phyloP scores from a whole-genome alignment of 1,139 yeast genomes.

The Taiozyma onychis region DNA sequence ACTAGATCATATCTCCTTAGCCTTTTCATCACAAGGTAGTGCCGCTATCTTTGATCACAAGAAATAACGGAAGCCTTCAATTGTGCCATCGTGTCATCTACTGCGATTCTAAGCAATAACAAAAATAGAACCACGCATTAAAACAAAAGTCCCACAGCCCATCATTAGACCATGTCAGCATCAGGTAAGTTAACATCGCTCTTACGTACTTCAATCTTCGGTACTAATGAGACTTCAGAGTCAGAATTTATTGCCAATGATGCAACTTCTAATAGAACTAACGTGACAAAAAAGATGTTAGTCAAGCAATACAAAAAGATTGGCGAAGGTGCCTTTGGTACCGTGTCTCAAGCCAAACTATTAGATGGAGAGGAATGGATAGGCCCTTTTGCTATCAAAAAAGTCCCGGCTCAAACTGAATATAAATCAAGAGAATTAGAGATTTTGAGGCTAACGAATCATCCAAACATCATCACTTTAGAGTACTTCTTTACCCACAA shows the following conservation, averaged over 20 bases:
- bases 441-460: conserved; percentile 65
- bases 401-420: conserved; percentile 83
- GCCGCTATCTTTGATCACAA: no score
- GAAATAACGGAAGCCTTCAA: not conserved
- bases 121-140: not conserved
- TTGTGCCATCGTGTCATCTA: not conserved
- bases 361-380: conserved; percentile 43
- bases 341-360: conserved; percentile 67
- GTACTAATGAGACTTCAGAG: not conserved
- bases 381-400: conserved; percentile 78
- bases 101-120: not conserved
- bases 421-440: conserved; percentile 77
- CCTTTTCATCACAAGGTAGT: no score
- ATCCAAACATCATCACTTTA: conserved; percentile 70
- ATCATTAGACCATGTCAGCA: not conserved
- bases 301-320: conserved; percentile 67
- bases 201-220: not conserved
- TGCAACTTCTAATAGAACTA: conserved; percentile 57
- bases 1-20: no score
- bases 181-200: not conserved
- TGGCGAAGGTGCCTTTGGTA: conserved; percentile 84
- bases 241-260: conserved; percentile 44
- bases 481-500: conserved; percentile 65
- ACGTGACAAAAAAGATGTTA: conserved; percentile 52
- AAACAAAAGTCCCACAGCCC: not conserved